Conservation (phyloP, 2,329 filamentous ascomycete species). For the Cytospora leucostoma region DNA sequence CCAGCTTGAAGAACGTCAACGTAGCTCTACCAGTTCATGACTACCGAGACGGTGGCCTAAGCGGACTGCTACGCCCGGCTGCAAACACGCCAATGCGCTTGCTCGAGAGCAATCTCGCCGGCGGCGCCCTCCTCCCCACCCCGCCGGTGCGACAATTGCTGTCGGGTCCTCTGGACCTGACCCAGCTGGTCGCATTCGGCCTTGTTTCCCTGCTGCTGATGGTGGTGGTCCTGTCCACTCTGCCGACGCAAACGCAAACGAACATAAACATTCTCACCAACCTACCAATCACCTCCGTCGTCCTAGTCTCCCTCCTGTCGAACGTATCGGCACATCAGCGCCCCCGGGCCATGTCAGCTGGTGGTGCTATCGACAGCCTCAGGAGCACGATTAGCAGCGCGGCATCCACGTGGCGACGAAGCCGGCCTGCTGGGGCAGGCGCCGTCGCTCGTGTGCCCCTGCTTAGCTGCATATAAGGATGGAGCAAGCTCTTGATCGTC, state of each 20-base stretch:
- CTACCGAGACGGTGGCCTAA: neutral
- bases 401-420: neutral
- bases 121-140: slow-evolving; percentile 7
- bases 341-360: slow-evolving; percentile 1
- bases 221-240: slow-evolving; percentile 22
- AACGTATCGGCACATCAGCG: slow-evolving; percentile 9
- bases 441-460: slow-evolving; percentile 3
- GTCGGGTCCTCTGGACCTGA: neutral
- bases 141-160: slow-evolving; percentile 25
- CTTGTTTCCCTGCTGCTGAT: slow-evolving; percentile 27
- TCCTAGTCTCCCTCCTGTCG: slow-evolving; percentile 17
- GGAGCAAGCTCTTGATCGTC: neutral
- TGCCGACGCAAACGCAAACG: slow-evolving; percentile 21
- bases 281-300: slow-evolving; percentile 3
- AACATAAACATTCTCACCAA: slow-evolving; percentile 12
- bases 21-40: slow-evolving; percentile 15
- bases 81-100: slow-evolving; percentile 13
- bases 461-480: slow-evolving; percentile 14
- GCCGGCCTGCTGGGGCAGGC: neutral
- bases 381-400: slow-evolving; percentile 3
- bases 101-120: neutral
- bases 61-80: slow-evolving; percentile 21
- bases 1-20: slow-evolving; percentile 4
- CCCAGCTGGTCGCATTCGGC: slow-evolving; percentile 25
- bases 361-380: slow-evolving; percentile 4